Conservation (phyloP, 139 green algal species). For the Nannochloris sp. region DNA sequence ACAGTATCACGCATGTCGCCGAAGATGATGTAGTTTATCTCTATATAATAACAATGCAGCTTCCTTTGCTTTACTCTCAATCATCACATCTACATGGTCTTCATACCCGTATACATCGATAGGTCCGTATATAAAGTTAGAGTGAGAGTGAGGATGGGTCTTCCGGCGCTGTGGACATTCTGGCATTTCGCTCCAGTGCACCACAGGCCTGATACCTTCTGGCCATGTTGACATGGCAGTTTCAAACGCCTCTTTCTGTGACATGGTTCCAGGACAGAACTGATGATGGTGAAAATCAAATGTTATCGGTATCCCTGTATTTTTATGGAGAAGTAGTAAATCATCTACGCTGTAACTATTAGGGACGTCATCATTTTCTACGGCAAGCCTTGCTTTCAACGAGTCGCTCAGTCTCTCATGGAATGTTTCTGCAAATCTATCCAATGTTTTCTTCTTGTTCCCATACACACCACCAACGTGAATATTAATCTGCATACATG, state of each 20-base stretch:
- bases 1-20: background rate
- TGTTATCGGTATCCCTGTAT: conserved; percentile 37
- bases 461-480: conserved; percentile 45
- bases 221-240: conserved; percentile 41
- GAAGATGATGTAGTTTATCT: background rate
- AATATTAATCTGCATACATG: conserved; percentile 46
- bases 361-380: conserved; percentile 57
- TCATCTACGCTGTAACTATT: conserved; percentile 37
- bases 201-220: conserved; percentile 28
- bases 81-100: conserved; percentile 45
- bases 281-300: conserved; percentile 65
- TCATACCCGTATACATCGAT: conserved; percentile 45
- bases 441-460: conserved; percentile 38
- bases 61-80: conserved; percentile 57
- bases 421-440: conserved; percentile 42
- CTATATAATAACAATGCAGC: conserved; percentile 34
- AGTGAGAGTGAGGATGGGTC: conserved; percentile 11
- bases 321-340: conserved; percentile 27
- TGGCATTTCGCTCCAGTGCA: conserved; percentile 16
- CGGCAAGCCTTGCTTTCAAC: conserved; percentile 36
- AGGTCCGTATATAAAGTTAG: conserved; percentile 28
- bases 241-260: conserved; percentile 36
- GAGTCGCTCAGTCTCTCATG: conserved; percentile 26
- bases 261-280: conserved; percentile 30
- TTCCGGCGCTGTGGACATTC: conserved; percentile 7